Evolutionary conservation across 257 asterid species (phyloP).

Genomic region (Paraleonurus japonicus): DNA sequence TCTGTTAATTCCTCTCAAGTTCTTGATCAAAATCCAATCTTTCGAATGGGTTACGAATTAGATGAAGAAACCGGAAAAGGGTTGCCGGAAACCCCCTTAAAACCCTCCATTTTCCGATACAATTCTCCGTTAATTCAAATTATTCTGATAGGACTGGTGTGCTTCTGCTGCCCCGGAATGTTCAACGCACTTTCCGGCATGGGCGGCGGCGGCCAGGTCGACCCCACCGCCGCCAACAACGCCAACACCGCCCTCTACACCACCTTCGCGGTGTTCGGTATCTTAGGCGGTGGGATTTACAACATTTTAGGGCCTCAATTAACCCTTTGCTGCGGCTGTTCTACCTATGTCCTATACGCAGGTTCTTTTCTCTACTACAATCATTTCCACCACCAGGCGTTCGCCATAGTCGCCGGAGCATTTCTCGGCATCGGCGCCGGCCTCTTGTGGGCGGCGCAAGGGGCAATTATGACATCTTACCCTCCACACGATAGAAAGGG

Average conservation of each 20-base stretch:
- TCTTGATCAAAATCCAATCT: neutral
- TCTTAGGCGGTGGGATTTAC: conserved; percentile 90
- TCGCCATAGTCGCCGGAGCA: conserved; percentile 78
- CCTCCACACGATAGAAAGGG: conserved; percentile 89
- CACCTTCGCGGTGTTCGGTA: conserved; percentile 82
- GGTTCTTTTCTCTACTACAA: conserved; percentile 89
- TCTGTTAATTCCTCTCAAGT: neutral
- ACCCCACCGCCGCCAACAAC: conserved; percentile 81
- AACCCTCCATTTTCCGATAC: conserved; percentile 48
- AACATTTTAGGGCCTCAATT: conserved; percentile 76
- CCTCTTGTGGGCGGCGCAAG: conserved; percentile 88
- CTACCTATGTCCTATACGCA: conserved; percentile 79
- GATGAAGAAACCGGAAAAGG: conserved; percentile 28
- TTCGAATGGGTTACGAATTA: conserved; percentile 28
- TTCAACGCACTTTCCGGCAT: conserved; percentile 96
- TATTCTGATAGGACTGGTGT: conserved; percentile 67
- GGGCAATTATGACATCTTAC: conserved; percentile 93
- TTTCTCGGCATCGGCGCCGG: conserved; percentile 95
- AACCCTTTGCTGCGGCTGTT: conserved; percentile 68
- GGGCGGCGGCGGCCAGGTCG: conserved; percentile 96
- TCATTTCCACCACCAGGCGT: conserved; percentile 66
- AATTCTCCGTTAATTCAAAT: conserved; percentile 83
- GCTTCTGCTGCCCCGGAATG: conserved; percentile 99
- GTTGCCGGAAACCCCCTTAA: conserved; percentile 14
- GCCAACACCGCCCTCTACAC: conserved; percentile 99